Evolutionary conservation across 345 rosid species (phyloP), one percentile per base, ranked within the genome.

Genomic region (Limnanthes douglasii): DNA sequence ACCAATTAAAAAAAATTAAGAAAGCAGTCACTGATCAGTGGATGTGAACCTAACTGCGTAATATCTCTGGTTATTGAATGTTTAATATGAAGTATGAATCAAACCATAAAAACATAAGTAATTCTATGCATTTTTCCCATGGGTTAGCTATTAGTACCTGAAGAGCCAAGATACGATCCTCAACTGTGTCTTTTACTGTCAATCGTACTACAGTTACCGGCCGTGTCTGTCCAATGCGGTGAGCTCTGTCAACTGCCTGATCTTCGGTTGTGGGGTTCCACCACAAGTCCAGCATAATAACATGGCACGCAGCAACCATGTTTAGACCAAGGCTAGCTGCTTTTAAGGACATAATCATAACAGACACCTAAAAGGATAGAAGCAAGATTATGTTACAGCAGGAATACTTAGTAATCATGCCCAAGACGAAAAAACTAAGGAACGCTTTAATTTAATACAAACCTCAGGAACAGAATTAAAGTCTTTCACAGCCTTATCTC

Each of bases 241-340:
- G 97, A 23, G 97, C 97, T 66, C 97, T 83, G 57, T 88, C 95
- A 12, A 88, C 66, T 43, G 95, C 94, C 46, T 88, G 95, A 63
- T 88, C 95, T 60, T 88, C 97, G 6, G 93, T 79, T 11, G 93
- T 88, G 12, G 95, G 97, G 62, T 88, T 88, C 97, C 97, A 88
- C 97, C 97, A 88, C 2, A 88, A 75, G 50, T 88, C 97, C 36
- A 88, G 59, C 41, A 88, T 64, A 31, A 88, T 51, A 47, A 88
- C 97, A 61, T 53, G 95, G 54, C 83, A 83, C 34, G 97, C 97
- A 22, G 95, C 86, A 48, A 88, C 95, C 97, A 88, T 72, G 61
- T 88, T 88, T 11, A 88, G 65, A 62, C 97, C 95, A 21, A 88
- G 90, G 61, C 97, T 88, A 9, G 97, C 97, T 44, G 95, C 97